A percentile compares a stretch with the other conserved stretches of the same genome.
Conservation (phyloP, 78 protist genomes). For the Dictyostelium capitatum region DNA sequence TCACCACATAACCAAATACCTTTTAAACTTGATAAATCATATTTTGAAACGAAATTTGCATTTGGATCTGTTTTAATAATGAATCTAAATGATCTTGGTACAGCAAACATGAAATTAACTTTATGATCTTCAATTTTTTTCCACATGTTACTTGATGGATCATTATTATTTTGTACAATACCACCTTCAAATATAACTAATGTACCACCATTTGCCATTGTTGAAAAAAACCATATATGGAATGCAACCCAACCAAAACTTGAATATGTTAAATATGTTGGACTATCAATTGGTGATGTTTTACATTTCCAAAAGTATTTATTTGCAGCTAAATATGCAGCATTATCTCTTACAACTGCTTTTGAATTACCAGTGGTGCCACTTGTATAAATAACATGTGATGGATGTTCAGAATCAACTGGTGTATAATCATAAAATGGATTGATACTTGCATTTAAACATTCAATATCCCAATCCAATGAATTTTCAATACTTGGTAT, state of each 20-base stretch:
- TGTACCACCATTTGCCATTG: conserved; percentile 49
- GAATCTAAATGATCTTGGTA: conserved; percentile 30
- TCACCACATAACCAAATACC: conserved; percentile 86
- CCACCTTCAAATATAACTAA: conserved; percentile 76
- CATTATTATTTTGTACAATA: conserved; percentile 48
- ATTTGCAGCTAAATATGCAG: conserved; percentile 42
- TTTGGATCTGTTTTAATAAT: not conserved
- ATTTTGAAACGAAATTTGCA: not conserved
- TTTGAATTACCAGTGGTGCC: conserved; percentile 55
- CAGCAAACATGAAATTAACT: conserved; percentile 64
- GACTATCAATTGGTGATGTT: not conserved
- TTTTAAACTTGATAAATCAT: conserved; percentile 33
- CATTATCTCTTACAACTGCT: conserved; percentile 56
- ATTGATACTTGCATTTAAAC: not conserved
- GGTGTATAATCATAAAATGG: not conserved
- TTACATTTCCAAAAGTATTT: conserved; percentile 19
- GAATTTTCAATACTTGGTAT: not conserved
- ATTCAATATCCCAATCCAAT: not conserved
- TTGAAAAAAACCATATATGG: conserved; percentile 18
- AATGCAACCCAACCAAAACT: conserved; percentile 86
- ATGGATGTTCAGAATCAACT: conserved; percentile 4
- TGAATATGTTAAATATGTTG: conserved; percentile 63
- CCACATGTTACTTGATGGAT: conserved; percentile 56
- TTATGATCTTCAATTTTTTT: conserved; percentile 26
- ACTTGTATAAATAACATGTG: conserved; percentile 19